Conservation (phyloP, 1,284 basidiomycete species). For the Puccinia horiana region DNA sequence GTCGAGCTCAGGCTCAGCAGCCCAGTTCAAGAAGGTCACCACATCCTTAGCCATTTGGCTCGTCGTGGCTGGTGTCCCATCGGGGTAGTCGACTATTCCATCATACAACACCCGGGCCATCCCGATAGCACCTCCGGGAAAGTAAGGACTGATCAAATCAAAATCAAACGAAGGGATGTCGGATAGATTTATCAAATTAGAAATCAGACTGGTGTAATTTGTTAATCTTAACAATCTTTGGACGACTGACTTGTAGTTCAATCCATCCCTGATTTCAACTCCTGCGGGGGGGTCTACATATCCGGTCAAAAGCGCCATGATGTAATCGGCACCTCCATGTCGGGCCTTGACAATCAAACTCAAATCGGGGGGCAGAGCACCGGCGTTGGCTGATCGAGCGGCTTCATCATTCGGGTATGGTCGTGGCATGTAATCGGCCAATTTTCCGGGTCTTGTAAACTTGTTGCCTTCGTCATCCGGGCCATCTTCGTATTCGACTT, state of each 20-base stretch:
- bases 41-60: constrained; percentile 99
- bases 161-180: not conserved
- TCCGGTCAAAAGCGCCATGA: constrained; percentile 94
- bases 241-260: constrained; percentile 84
- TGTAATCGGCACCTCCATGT: constrained; percentile 95
- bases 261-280: constrained; percentile 90
- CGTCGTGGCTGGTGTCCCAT: constrained; percentile 93
- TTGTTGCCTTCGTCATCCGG: constrained; percentile 94
- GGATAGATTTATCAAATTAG: not conserved
- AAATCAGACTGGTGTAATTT: constrained; percentile 49
- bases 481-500: constrained; percentile 94
- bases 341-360: constrained; percentile 97
- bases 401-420: constrained; percentile 99
- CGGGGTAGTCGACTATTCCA: constrained; percentile 86
- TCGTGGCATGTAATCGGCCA: constrained; percentile 91
- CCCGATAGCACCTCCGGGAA: constrained; percentile 95
- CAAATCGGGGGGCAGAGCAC: constrained; percentile 95
- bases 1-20: constrained; percentile 92
- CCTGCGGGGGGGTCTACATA: constrained; percentile 97
- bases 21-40: constrained; percentile 75
- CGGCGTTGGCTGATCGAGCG: constrained; percentile 87
- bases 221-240: not conserved
- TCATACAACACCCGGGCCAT: constrained; percentile 98
- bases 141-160: constrained; percentile 64
- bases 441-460: constrained; percentile 97